Base-by-base conservation (phyloP, 2,329 filamentous ascomycete species). In the Chaetomium globosum region DNA sequence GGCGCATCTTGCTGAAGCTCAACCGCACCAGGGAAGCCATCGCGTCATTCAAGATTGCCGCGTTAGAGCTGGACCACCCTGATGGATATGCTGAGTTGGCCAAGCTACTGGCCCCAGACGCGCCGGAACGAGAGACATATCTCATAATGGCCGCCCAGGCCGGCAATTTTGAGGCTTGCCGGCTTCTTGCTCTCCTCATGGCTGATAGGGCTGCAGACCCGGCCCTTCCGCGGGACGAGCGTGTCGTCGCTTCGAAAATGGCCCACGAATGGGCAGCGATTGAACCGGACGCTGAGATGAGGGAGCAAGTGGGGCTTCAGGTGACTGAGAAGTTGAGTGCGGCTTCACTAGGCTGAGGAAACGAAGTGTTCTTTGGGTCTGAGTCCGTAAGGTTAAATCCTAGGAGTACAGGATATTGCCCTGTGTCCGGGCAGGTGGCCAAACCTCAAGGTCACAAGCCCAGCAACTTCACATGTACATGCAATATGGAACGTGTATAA, bases 91-190 rank as follows among this genome's bases (percentile, higher is more conserved):
- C 69, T 59, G 59, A 69, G 64, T 69, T 77, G 46, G 74, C 75
- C 13, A 67, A 67, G 49, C 60, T 74, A 33, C 70, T 77, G 28
- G 72, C 71, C 19, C 48, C 31, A 10, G 64, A 64, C 19, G 69
- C 71, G 16, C 69, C 71, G 6, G 67, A 74, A 52, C 71, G 73
- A 48, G 62, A 69, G 31, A 59, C 65, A 2, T 70, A 70, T 59
- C 68, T 78, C 48, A 51, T 71, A 57, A 75, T 72, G 58, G 78
- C 77, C 7, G 78, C 77, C 0, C 64, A 75, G 2, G 74, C 73
- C 28, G 74, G 73, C 0, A 57, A 69, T 3, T 33, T 36, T 5
- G 70, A 70, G 2, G 76, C 77, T 28, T 73, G 71, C 48, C 30
- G 70, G 12, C n/a, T 73, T 46, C 59, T 78, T 54, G 75, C 65